Conservation (phyloP, 2,329 filamentous ascomycete species). For the Botrytis paeoniae region DNA sequence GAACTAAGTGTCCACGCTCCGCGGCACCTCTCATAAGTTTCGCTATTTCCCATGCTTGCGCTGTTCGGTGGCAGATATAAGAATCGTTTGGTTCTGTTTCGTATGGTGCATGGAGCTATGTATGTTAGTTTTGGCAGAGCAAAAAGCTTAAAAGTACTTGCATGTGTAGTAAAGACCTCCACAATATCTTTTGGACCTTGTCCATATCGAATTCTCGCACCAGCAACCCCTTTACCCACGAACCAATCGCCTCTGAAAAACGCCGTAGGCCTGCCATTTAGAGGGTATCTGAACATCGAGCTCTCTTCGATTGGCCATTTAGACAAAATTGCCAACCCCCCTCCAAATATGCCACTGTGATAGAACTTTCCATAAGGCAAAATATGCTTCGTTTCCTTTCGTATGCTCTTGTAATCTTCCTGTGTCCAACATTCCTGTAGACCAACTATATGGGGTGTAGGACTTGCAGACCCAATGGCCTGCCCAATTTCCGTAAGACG, state of each 20-base stretch:
- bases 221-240: conserved; percentile 90
- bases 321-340: conserved; percentile 83
- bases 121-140: conserved; percentile 41
- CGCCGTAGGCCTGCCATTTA: conserved; percentile 89
- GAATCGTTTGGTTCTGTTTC: conserved; percentile 75
- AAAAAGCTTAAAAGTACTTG: conserved; percentile 40
- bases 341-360: conserved; percentile 82
- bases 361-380: conserved; percentile 95
- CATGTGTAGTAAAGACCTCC: conserved; percentile 92
- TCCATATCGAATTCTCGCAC: conserved; percentile 73
- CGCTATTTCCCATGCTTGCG: conserved; percentile 92
- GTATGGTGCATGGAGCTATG: conserved; percentile 76
- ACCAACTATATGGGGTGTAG: conserved; percentile 80
- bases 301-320: conserved; percentile 91
- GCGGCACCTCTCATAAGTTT: conserved; percentile 82
- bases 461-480: conserved; percentile 66
- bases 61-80: conserved; percentile 85
- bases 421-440: conserved; percentile 94
- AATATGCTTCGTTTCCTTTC: conserved; percentile 66
- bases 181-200: conserved; percentile 61
- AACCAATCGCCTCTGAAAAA: conserved; percentile 97
- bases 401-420: conserved; percentile 76
- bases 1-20: conserved; percentile 75
- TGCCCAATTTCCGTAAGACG: conserved; percentile 82
- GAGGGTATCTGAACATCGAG: conserved; percentile 79